These are phyloP conservation scores for Sarocladium brachiariae DNA, from an alignment of 2,329 filamentous ascomycete genomes.

Conservation along the genomic window DNA sequence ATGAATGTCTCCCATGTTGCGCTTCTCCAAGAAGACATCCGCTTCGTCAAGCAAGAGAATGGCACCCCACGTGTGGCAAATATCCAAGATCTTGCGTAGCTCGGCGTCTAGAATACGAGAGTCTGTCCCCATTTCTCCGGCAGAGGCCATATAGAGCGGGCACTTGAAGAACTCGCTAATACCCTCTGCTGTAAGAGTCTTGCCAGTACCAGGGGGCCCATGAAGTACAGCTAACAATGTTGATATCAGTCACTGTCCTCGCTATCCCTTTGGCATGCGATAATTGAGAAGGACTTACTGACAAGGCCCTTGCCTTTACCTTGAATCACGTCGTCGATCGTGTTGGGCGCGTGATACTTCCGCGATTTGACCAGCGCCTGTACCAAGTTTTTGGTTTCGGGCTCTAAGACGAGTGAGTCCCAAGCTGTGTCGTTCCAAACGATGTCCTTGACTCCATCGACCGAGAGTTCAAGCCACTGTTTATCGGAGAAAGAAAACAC, in stretches of 20 bases:
- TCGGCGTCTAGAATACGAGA: constrained; percentile 66
- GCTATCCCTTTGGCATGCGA: neutral
- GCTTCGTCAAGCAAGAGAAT: constrained; percentile 82
- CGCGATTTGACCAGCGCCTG: constrained; percentile 74
- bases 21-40: constrained; percentile 77
- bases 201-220: constrained; percentile 80
- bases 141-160: constrained; percentile 76
- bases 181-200: constrained; percentile 80
- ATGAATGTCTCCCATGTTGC: constrained; percentile 75
- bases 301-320: constrained; percentile 86
- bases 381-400: constrained; percentile 58
- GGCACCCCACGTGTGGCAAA: constrained; percentile 80
- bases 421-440: constrained; percentile 81
- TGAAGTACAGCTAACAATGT: constrained; percentile 57
- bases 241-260: neutral
- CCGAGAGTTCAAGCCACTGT: constrained; percentile 80
- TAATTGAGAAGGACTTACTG: constrained; percentile 29
- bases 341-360: constrained; percentile 73
- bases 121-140: constrained; percentile 76
- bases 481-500: constrained; percentile 87
- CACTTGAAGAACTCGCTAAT: constrained; percentile 78
- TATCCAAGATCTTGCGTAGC: constrained; percentile 76
- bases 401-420: constrained; percentile 67
- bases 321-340: constrained; percentile 74
- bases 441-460: constrained; percentile 73